phyloP scores from a whole-genome alignment of 768 basidiomycete genomes.

The Kwoniella pini region DNA sequence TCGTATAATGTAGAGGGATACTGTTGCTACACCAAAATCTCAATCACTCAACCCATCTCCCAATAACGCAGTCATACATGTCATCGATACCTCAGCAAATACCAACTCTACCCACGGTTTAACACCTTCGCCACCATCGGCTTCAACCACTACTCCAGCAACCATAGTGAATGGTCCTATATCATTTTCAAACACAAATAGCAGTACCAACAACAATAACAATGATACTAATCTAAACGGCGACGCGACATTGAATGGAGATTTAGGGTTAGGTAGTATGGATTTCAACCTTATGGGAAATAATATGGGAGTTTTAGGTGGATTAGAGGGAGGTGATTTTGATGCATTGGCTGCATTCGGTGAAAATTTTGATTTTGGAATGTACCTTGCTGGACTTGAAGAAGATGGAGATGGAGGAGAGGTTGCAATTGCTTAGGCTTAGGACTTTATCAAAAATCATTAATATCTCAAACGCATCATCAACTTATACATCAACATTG shows the following conservation, averaged over 20 bases:
- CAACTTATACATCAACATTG: no score
- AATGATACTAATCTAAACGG: background rate
- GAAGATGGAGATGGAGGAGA: constrained; percentile 31
- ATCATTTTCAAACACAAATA: background rate
- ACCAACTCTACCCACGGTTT: constrained; percentile 21
- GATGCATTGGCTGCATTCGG: constrained; percentile 28
- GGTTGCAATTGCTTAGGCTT: constrained; percentile 28
- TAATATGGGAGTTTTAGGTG: constrained; percentile 13
- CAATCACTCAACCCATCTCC: constrained; percentile 43
- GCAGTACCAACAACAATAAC: background rate
- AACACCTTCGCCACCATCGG: constrained; percentile 33
- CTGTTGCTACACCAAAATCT: constrained; percentile 39
- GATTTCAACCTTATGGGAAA: constrained; percentile 14
- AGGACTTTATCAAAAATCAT: background rate
- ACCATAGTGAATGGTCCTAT: constrained; percentile 5
- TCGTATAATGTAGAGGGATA: constrained; percentile 24
- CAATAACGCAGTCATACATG: constrained; percentile 18
- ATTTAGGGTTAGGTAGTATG: background rate
- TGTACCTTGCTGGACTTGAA: constrained; percentile 40
- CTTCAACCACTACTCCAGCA: constrained; percentile 23
- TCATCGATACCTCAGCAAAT: constrained; percentile 11
- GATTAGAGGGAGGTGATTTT: constrained; percentile 28
- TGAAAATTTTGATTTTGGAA: constrained; percentile 39
- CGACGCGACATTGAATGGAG: background rate
- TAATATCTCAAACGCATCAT: no score